A percentile compares a stretch with the other conserved stretches of the same genome.
Evolutionary conservation across 495 filamentous ascomycete species (phyloP).

Genomic region (Penicillium turbatum): DNA sequence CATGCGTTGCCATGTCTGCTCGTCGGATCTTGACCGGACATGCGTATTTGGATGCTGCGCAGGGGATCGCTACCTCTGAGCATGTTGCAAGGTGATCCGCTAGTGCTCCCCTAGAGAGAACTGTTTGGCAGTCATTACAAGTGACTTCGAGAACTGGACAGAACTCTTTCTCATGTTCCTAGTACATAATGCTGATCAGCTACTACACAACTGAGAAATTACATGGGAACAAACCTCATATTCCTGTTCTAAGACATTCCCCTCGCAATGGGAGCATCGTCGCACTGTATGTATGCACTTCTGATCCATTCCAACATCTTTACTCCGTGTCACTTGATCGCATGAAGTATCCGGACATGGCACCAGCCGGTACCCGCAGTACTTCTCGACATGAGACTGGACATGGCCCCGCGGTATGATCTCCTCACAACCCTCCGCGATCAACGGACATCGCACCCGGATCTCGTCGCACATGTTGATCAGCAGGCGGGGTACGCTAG

Average conservation of each 20-base stretch:
- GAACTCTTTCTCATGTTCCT: conserved; percentile 46
- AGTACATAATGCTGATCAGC: conserved; percentile 2
- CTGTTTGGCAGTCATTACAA: conserved; percentile 52
- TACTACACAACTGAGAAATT: background rate
- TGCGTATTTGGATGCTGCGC: conserved; percentile 53
- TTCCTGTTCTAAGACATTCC: conserved; percentile 53
- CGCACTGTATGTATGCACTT: conserved; percentile 55
- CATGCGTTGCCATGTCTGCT: conserved; percentile 48
- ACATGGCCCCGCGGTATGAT: conserved; percentile 62
- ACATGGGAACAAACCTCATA: conserved; percentile 43
- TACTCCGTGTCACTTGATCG: conserved; percentile 49
- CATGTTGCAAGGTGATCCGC: conserved; percentile 50
- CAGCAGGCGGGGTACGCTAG: conserved; percentile 50
- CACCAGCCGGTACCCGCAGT: conserved; percentile 65
- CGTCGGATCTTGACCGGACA: conserved; percentile 52
- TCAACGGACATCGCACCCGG: conserved; percentile 65
- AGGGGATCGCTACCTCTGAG: conserved; percentile 49
- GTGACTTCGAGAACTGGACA: conserved; percentile 47
- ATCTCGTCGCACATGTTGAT: conserved; percentile 71
- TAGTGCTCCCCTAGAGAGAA: conserved; percentile 46
- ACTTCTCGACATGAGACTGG: conserved; percentile 67
- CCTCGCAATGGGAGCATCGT: conserved; percentile 51
- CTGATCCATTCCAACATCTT: conserved; percentile 33
- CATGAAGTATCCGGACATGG: conserved; percentile 54
- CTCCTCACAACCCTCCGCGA: conserved; percentile 57